phyloP scores from a whole-genome alignment of 495 filamentous ascomycete species.

The Xylaria grammica region DNA sequence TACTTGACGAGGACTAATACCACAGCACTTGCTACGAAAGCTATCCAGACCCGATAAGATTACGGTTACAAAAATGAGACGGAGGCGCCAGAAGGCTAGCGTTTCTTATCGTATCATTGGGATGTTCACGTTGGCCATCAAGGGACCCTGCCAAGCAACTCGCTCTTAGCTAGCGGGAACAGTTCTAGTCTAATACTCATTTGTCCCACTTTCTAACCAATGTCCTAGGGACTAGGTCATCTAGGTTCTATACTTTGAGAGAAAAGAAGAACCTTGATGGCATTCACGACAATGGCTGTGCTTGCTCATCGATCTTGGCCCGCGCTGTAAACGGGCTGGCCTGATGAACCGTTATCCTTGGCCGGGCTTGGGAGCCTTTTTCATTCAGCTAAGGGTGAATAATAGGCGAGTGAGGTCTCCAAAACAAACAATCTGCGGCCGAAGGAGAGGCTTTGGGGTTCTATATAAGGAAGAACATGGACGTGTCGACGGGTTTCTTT shows the following conservation, averaged over 20 bases:
- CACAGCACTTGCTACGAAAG: too few species aligned
- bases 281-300: background rate
- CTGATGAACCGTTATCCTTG: background rate
- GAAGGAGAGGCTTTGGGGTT: background rate
- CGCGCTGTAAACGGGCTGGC: background rate
- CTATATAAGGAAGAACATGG: background rate
- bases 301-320: background rate
- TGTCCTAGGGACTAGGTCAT: background rate
- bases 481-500: background rate
- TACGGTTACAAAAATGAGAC: too few species aligned
- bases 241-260: background rate
- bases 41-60: too few species aligned
- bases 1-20: too few species aligned
- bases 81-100: background rate
- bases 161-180: background rate
- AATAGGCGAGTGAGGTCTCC: background rate
- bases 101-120: background rate
- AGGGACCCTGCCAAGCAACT: slow-evolving; percentile 7
- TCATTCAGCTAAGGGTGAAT: background rate
- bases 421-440: background rate
- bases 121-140: background rate
- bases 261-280: slow-evolving; percentile 6
- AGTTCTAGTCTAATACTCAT: background rate
- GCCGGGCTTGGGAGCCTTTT: background rate
- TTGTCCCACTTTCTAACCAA: background rate